A percentile compares a stretch with the other conserved stretches of the same genome.
These are phyloP conservation scores for Caryopteris hybrid DNA, from an alignment of 305 asterid species.

Conservation along the genomic window DNA sequence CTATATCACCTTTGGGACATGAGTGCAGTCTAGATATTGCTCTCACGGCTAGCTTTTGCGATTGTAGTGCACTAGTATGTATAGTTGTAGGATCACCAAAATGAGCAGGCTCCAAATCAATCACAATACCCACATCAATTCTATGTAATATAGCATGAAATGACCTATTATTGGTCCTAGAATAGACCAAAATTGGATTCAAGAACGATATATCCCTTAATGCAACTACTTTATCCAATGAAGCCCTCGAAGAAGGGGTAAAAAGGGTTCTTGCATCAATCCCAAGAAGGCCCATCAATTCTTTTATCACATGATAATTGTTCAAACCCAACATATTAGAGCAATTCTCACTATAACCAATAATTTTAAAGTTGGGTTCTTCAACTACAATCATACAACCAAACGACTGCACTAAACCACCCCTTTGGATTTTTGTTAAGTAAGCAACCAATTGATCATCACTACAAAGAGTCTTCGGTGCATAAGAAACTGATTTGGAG, in stretches of 20 bases:
- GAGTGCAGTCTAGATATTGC: constrained; percentile 51
- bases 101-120: constrained; percentile 70
- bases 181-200: constrained; percentile 63
- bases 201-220: constrained; percentile 41
- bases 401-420: constrained; percentile 64
- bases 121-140: constrained; percentile 58
- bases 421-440: constrained; percentile 56
- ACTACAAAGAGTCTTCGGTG: neutral
- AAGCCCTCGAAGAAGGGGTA: constrained; percentile 32
- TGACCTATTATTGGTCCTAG: constrained; percentile 30
- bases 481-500: constrained; percentile 29
- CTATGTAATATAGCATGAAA: constrained; percentile 71
- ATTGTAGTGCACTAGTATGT: constrained; percentile 46
- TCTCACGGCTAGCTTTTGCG: constrained; percentile 52
- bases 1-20: constrained; percentile 47
- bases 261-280: constrained; percentile 55
- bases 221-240: constrained; percentile 35
- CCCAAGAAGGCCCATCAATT: constrained; percentile 28
- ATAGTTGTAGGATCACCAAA: constrained; percentile 36
- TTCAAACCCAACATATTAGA: constrained; percentile 44
- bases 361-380: constrained; percentile 33
- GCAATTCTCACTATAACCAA: constrained; percentile 59
- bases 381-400: constrained; percentile 62
- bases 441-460: constrained; percentile 40
- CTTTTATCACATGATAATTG: constrained; percentile 1